phyloP scores from a whole-genome alignment of 371 early-diverging fungal genomes.

The Conidiobolus incongruus region DNA sequence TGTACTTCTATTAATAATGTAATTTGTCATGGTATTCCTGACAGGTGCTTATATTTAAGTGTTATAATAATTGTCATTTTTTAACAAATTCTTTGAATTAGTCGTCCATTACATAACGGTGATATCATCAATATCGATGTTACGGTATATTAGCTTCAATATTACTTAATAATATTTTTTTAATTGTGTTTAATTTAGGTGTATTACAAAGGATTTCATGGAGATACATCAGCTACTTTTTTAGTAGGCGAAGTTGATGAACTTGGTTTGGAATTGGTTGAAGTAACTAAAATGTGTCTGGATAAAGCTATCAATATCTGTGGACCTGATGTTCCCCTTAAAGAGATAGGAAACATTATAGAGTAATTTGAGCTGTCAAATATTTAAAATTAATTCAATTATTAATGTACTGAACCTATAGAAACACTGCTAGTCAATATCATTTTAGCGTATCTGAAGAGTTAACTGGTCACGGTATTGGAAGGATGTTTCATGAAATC shows the following conservation, averaged over 20 bases:
- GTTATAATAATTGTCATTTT: background rate
- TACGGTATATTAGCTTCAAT: conserved; percentile 10
- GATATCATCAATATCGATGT: conserved; percentile 87
- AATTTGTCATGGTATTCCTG: conserved; percentile 82
- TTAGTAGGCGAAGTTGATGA: conserved; percentile 70
- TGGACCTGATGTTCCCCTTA: conserved; percentile 48
- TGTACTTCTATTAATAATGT: conserved; percentile 44
- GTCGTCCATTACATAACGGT: conserved; percentile 56
- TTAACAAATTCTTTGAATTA: background rate
- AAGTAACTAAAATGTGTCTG: conserved; percentile 51
- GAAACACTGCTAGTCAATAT: conserved; percentile 3
- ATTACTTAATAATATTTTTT: background rate
- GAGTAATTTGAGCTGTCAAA: conserved; percentile 12
- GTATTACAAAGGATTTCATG: conserved; percentile 74
- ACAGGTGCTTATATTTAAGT: conserved; percentile 12
- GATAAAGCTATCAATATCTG: conserved; percentile 65
- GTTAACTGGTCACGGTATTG: conserved; percentile 80
- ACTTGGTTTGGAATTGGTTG: conserved; percentile 39
- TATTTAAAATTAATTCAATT: background rate
- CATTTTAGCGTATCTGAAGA: conserved; percentile 46
- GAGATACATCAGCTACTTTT: conserved; percentile 72
- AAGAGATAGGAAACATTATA: conserved; percentile 47
- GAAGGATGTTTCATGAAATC: conserved; percentile 35
- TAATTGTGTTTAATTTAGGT: conserved; percentile 8
- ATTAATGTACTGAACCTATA: background rate